phyloP scores from a whole-genome alignment of 306 rosid species.

The Vicia faba region DNA sequence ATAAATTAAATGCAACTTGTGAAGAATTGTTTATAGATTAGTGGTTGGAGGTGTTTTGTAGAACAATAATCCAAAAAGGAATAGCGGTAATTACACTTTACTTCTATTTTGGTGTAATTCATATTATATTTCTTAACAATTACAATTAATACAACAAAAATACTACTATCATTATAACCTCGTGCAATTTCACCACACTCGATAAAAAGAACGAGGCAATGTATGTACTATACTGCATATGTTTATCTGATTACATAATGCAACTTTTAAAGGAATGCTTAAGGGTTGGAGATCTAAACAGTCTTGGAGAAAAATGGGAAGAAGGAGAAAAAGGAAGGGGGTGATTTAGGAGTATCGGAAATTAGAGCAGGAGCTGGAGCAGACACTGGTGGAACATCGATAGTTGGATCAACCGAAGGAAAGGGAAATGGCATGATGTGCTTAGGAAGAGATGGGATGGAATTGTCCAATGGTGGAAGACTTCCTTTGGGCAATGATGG shows the following conservation, averaged over 20 bases:
- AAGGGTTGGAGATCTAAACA: conserved; percentile 38
- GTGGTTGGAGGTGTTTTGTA: no score
- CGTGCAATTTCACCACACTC: not conserved
- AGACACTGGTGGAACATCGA: conserved; percentile 9
- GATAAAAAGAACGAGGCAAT: no score
- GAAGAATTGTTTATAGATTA: no score
- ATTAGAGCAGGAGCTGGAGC: not conserved
- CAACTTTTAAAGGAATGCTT: not conserved
- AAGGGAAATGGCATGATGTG: conserved; percentile 35
- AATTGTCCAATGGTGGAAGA: not conserved
- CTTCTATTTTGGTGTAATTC: no score
- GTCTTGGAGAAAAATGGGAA: conserved; percentile 44
- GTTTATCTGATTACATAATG: not conserved
- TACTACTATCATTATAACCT: not conserved
- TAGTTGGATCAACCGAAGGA: conserved; percentile 8
- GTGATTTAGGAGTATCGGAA: not conserved
- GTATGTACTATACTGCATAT: not conserved
- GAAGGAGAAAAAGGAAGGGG: conserved; percentile 26
- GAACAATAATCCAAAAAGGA: no score
- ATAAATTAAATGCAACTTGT: no score
- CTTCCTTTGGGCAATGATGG: no score
- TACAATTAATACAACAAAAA: not conserved
- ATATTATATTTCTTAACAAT: no score
- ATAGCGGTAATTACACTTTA: no score
- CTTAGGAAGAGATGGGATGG: conserved; percentile 3